A percentile compares a stretch with the other conserved stretches of the same genome.
Evolutionary conservation across 2,329 filamentous ascomycete species (phyloP).

Genomic region (Claviceps africana): DNA sequence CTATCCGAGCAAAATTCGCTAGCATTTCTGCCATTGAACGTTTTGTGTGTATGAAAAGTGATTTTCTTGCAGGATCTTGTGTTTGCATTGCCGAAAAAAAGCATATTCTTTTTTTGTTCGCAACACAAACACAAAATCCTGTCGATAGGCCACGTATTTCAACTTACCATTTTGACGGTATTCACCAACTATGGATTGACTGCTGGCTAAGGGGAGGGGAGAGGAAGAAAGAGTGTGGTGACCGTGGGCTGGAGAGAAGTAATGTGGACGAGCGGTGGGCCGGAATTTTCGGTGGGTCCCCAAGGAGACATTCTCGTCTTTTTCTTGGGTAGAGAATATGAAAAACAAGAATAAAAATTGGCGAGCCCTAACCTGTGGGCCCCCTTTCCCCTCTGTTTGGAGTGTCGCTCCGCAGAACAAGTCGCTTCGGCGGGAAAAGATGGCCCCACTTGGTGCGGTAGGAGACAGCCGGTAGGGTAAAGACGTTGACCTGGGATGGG

Average conservation of each 20-base stretch:
- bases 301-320: neutral
- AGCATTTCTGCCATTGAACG: conserved; percentile 28
- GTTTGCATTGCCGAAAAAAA: neutral
- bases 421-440: neutral
- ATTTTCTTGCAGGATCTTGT: neutral
- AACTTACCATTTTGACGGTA: conserved; percentile 59
- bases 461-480: neutral
- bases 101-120: neutral
- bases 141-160: conserved; percentile 21
- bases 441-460: neutral
- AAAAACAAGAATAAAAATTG: conserved; percentile 7
- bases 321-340: no score
- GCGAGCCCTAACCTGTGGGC: conserved; percentile 23
- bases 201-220: conserved; percentile 22
- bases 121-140: conserved; percentile 2
- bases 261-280: neutral
- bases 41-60: neutral
- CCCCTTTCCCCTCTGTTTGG: conserved; percentile 3
- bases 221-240: conserved; percentile 4
- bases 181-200: conserved; percentile 28
- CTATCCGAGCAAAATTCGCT: conserved; percentile 28
- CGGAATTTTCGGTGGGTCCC: conserved; percentile 25
- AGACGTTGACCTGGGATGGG: conserved; percentile 19
- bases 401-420: conserved; percentile 8
- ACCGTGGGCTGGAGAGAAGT: neutral